Evolutionary conservation across 1,284 basidiomycete genomes (phyloP).

Genomic region (Hemileia vastatrix): DNA sequence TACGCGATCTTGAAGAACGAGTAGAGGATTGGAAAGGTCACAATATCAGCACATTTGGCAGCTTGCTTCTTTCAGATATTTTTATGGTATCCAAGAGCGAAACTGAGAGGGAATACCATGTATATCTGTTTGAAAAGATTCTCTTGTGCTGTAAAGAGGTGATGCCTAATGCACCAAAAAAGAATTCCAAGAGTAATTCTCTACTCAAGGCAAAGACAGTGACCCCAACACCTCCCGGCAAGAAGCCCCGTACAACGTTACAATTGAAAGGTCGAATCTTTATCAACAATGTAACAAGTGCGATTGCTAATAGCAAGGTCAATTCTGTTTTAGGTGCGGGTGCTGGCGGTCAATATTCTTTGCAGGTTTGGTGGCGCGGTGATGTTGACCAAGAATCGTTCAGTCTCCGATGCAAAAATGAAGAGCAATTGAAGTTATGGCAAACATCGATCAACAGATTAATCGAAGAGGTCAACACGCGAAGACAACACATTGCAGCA

Average conservation of each 20-base stretch:
- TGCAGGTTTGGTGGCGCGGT: conserved; percentile 87
- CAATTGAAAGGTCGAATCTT: conserved; percentile 95
- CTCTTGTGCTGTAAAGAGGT: conserved; percentile 94
- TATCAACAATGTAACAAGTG: conserved; percentile 84
- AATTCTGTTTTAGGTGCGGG: too few relatives aligned
- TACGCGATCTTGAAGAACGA: conserved; percentile 71
- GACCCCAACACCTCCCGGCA: neutral
- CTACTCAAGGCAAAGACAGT: conserved; percentile 24
- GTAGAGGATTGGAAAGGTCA: conserved; percentile 99
- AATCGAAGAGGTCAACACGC: conserved; percentile 61
- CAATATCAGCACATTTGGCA: conserved; percentile 83
- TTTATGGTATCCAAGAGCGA: conserved; percentile 95
- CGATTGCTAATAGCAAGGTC: too few relatives aligned
- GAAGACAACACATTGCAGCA: too few relatives aligned
- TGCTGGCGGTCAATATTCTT: conserved; percentile 39
- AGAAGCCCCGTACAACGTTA: conserved; percentile 60
- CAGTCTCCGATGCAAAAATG: conserved; percentile 79
- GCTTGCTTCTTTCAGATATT: conserved; percentile 82
- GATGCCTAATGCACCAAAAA: conserved; percentile 32
- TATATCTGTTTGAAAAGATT: conserved; percentile 98
- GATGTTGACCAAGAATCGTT: conserved; percentile 69
- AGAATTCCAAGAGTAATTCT: conserved; percentile 8
- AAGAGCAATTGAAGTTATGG: conserved; percentile 90
- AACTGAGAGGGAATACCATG: conserved; percentile 93
- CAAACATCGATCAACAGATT: conserved; percentile 76